phyloP scores from a whole-genome alignment of 164 flowering plant species.

The Litsea cubeba region DNA sequence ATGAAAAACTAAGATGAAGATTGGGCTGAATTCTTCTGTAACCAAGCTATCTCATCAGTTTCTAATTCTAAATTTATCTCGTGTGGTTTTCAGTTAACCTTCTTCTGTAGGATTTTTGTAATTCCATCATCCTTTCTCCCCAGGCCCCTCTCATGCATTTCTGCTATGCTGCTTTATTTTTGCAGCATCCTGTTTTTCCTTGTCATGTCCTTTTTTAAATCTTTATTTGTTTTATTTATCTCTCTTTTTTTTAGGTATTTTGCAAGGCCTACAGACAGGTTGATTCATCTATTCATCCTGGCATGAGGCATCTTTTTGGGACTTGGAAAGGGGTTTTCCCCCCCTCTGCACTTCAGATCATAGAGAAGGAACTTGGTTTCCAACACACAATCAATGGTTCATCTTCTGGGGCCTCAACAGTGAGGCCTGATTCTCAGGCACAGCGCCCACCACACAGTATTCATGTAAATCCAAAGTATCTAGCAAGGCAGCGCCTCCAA shows the following conservation, averaged over 20 bases:
- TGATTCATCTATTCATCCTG: conserved; percentile 61
- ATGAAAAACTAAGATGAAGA: too few relatives aligned
- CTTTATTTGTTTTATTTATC: neutral
- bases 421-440: conserved; percentile 61
- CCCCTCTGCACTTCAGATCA: conserved; percentile 64
- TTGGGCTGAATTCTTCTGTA: neutral
- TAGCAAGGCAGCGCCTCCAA: conserved; percentile 84
- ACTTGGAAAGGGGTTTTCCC: conserved; percentile 98
- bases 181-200: neutral
- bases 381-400: conserved; percentile 45
- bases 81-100: neutral
- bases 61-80: neutral
- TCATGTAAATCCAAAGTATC: conserved; percentile 95
- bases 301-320: conserved; percentile 96
- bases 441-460: conserved; percentile 82
- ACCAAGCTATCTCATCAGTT: neutral
- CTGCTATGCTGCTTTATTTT: neutral
- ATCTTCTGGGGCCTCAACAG: conserved; percentile 43
- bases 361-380: conserved; percentile 87
- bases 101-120: neutral
- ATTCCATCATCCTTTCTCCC: neutral
- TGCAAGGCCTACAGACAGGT: conserved; percentile 90
- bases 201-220: neutral
- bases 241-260: conserved; percentile 54
- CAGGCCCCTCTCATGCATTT: neutral